Evolutionary conservation across 2,329 filamentous ascomycete species (phyloP).

Genomic region (Remersonia thermophila): DNA sequence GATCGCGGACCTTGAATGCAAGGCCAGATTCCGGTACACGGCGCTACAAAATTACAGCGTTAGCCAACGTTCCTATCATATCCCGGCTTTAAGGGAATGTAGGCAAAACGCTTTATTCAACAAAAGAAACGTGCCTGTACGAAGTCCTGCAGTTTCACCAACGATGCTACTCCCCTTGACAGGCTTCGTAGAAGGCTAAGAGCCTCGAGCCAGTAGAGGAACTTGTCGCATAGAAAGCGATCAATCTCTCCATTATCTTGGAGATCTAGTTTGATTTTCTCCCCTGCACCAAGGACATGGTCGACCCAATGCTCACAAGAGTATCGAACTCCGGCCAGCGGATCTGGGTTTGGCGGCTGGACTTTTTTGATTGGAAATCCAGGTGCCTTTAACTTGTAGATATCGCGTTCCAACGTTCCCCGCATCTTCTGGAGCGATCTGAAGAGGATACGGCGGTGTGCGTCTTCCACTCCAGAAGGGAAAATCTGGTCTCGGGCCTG

Average conservation of each 20-base stretch:
- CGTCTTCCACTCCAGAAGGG: conserved; percentile 5
- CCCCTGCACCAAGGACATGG: conserved; percentile 5
- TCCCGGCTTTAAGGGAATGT: conserved; percentile 2
- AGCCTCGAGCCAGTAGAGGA: conserved; percentile 14
- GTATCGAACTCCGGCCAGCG: conserved; percentile 10
- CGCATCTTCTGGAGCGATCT: conserved; percentile 9
- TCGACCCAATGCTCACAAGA: conserved; percentile 11
- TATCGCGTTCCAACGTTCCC: conserved; percentile 15
- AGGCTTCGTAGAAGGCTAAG: conserved; percentile 10
- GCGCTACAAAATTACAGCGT: too few species aligned
- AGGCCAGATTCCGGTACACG: too few species aligned
- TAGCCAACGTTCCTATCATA: too few species aligned
- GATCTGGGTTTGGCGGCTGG: conserved; percentile 6
- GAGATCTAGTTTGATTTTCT: not conserved
- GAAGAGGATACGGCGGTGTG: conserved; percentile 8
- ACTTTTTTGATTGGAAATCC: conserved; percentile 7
- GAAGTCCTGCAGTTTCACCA: conserved; percentile 8
- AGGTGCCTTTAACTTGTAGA: conserved; percentile 6
- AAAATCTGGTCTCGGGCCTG: conserved; percentile 6
- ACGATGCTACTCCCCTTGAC: conserved; percentile 6
- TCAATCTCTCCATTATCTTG: conserved; percentile 2
- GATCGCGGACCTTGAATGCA: conserved; percentile 12
- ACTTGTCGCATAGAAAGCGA: conserved; percentile 10
- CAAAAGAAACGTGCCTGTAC: not conserved
- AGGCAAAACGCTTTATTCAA: conserved; percentile 2